Evolutionary conservation across 1,284 basidiomycete genomes (phyloP).

Genomic region (Fereydounia khargensis): DNA sequence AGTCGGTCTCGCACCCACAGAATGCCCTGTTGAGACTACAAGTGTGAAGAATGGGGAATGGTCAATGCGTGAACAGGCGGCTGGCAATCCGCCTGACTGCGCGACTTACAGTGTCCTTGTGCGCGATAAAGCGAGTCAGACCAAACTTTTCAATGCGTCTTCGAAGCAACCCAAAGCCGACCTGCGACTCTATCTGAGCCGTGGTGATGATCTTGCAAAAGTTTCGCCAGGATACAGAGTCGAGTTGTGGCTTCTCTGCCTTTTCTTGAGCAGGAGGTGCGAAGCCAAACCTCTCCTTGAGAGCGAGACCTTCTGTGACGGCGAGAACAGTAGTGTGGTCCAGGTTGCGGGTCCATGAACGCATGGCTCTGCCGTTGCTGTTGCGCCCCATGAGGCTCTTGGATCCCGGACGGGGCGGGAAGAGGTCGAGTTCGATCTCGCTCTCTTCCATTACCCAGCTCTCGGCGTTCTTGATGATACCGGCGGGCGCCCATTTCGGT

Average conservation of each 20-base stretch:
- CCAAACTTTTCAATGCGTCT: slow-evolving; percentile 55
- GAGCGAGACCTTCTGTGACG: slow-evolving; percentile 46
- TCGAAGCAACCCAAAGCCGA: slow-evolving; percentile 42
- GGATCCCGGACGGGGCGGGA: slow-evolving; percentile 9
- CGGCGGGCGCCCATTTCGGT: slow-evolving; percentile 83
- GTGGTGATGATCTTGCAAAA: slow-evolving; percentile 32
- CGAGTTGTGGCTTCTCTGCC: no score
- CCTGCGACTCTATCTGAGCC: slow-evolving; percentile 44
- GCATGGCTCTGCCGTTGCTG: slow-evolving; percentile 41
- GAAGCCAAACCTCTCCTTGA: slow-evolving; percentile 38
- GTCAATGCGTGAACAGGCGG: no score
- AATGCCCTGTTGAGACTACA: slow-evolving; percentile 34
- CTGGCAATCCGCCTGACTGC: no score
- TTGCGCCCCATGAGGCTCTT: slow-evolving; percentile 18
- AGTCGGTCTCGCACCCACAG: slow-evolving; percentile 30
- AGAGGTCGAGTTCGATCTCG: slow-evolving; percentile 50
- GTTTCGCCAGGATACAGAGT: slow-evolving; percentile 20
- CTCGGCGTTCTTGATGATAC: slow-evolving; percentile 63
- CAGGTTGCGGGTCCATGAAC: slow-evolving; percentile 53
- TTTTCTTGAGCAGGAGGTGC: slow-evolving; percentile 3
- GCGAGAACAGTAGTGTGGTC: slow-evolving; percentile 53
- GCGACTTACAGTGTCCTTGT: slow-evolving; percentile 41
- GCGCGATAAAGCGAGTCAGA: slow-evolving; percentile 50
- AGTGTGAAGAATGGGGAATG: not conserved
- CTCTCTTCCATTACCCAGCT: slow-evolving; percentile 57